A percentile compares a stretch with the other conserved stretches of the same genome.
Conservation (phyloP, 2,329 filamentous ascomycete genomes). For the Aspergillus novofumigatus region DNA sequence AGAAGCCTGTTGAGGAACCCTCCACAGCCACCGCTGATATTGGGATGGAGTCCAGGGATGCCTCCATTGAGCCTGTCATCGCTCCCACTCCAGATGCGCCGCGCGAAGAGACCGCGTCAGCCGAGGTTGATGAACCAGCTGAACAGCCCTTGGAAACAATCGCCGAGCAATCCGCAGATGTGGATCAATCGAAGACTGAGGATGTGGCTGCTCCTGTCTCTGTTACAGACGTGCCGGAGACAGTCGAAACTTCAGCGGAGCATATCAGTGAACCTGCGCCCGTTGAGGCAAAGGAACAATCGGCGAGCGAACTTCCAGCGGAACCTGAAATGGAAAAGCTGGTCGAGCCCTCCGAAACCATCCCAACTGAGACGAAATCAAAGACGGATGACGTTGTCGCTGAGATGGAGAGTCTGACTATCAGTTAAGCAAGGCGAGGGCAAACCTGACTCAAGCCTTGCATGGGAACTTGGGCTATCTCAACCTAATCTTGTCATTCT, state of each 20-base stretch:
- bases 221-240: constrained; percentile 48
- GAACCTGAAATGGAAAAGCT: not conserved
- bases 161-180: constrained; percentile 1
- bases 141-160: constrained; percentile 7
- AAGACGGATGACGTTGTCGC: constrained; percentile 20
- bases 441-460: not conserved
- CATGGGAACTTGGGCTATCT: constrained; percentile 4
- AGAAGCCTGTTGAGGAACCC: not conserved
- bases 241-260: constrained; percentile 29
- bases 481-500: not conserved
- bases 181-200: constrained; percentile 7
- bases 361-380: constrained; percentile 2
- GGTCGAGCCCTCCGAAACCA: not conserved
- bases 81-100: constrained; percentile 5
- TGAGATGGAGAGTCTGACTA: constrained; percentile 22
- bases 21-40: not conserved
- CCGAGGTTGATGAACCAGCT: constrained; percentile 7
- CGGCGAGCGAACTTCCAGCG: not conserved
- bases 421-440: constrained; percentile 14
- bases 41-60: not conserved
- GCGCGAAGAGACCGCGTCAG: constrained; percentile 6
- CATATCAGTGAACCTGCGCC: not conserved
- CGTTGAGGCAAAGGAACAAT: not conserved
- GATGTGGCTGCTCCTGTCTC: constrained; percentile 1
- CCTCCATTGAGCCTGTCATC: not conserved